Percentiles rank a stretch among this genome's conserved stretches.
phyloP scores from a whole-genome alignment of 2,329 filamentous ascomycete species.

The Exserohilum turcica region DNA sequence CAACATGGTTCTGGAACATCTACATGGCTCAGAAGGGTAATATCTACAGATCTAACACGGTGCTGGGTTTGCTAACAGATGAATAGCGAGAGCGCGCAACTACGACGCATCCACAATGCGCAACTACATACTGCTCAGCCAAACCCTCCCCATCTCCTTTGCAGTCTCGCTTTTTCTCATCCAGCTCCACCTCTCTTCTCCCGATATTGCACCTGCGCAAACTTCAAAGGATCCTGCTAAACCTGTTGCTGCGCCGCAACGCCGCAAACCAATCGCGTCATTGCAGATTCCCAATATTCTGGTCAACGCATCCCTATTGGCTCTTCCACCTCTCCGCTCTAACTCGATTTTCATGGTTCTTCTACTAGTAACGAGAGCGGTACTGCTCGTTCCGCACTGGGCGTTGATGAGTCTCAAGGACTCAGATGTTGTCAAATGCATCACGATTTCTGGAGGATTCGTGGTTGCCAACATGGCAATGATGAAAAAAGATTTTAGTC shows the following conservation, averaged over 20 bases:
- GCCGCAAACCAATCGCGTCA: conserved; percentile 19
- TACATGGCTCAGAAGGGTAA: conserved; percentile 37
- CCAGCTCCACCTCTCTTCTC: conserved; percentile 30
- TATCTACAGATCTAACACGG: not conserved
- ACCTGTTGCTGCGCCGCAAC: not conserved
- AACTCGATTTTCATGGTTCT: conserved; percentile 27
- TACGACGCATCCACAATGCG: conserved; percentile 18
- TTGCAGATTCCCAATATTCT: conserved; percentile 34
- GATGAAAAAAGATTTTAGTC: conserved; percentile 20
- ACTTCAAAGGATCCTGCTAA: not conserved
- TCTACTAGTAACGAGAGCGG: conserved; percentile 23
- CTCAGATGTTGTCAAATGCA: conserved; percentile 25
- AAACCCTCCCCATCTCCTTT: conserved; percentile 39
- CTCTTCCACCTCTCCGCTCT: conserved; percentile 22
- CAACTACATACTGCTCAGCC: conserved; percentile 34
- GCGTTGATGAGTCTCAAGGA: conserved; percentile 21
- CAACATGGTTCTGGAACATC: conserved; percentile 40
- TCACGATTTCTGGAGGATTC: conserved; percentile 33
- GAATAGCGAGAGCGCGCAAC: conserved; percentile 19
- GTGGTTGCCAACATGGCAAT: conserved; percentile 29
- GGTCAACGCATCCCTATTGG: conserved; percentile 31
- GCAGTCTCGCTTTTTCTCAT: conserved; percentile 35
- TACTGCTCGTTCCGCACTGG: conserved; percentile 33
- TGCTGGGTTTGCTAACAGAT: conserved; percentile 1
- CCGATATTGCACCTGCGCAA: conserved; percentile 11